Conservation (phyloP, 805 yeast species). For the Nakazawaea ishiwadae region DNA sequence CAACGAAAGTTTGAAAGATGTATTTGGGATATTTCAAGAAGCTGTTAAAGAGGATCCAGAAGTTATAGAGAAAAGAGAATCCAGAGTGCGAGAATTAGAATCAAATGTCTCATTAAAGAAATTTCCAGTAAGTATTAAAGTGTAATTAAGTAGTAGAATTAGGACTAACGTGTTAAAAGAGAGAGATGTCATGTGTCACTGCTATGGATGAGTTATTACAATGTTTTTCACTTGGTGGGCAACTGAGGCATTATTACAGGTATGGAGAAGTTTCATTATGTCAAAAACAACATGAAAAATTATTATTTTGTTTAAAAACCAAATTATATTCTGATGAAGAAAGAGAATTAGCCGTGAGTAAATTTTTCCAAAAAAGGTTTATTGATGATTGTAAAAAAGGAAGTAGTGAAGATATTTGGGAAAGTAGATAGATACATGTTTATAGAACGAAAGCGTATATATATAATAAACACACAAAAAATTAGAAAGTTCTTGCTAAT, state of each 20-base stretch:
- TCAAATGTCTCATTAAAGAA: constrained; percentile 15
- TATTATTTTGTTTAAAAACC: constrained; percentile 74
- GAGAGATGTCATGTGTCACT: constrained; percentile 62
- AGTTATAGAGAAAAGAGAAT: constrained; percentile 6
- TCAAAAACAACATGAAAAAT: constrained; percentile 60
- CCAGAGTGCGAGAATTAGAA: constrained; percentile 9
- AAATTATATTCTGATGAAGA: constrained; percentile 51
- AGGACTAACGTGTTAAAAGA: constrained; percentile 14
- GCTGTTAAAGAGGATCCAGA: constrained; percentile 7
- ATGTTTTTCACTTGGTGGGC: constrained; percentile 91
- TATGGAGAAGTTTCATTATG: constrained; percentile 78
- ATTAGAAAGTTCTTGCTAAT: constrained; percentile 20
- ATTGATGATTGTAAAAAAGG: constrained; percentile 63
- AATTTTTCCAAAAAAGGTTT: constrained; percentile 61
- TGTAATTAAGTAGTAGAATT: background rate
- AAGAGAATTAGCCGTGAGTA: constrained; percentile 48
- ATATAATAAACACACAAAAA: background rate
- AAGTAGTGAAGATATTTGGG: constrained; percentile 86
- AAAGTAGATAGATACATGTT: constrained; percentile 25
- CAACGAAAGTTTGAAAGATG: constrained; percentile 11
- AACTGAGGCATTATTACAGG: constrained; percentile 75
- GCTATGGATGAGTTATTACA: constrained; percentile 83
- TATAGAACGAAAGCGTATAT: background rate
- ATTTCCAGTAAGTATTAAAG: constrained; percentile 26
- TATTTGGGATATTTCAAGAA: constrained; percentile 8